Evolutionary conservation across 805 yeast species (phyloP), one percentile per base, ranked within the genome.

Genomic region (Wickerhamiella alocasiicola): DNA sequence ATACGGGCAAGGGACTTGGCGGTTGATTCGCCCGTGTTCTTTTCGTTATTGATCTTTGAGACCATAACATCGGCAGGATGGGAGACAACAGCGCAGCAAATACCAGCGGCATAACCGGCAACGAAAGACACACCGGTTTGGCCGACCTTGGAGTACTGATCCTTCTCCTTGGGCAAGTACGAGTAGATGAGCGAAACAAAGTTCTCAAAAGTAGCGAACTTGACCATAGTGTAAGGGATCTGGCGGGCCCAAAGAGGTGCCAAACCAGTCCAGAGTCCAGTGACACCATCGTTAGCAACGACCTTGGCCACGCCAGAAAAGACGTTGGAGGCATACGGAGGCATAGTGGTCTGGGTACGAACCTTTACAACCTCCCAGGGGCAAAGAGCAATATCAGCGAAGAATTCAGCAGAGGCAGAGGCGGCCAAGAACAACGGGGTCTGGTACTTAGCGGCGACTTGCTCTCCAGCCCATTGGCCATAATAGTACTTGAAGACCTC

Each of bases 1-100:
- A 81, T 81, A 54, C 81, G 68, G 38, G 60, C 52, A 32, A 77
- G 67, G 3, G 84, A 83, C 23, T 62, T 60, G 13, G 72, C 72
- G 50, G 70, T 65, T 2, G 76, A 56, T 59, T 81, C 87, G 27
- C 63, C 63, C 28, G 71, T 66, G 52, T 59, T 61, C 48, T 68
- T 73, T 48, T 71, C 79, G 46, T 74, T 67, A 54, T 78, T 81
- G 47, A 83, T 71, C 64, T 81, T 78, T 18, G 87, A 78, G n/a
- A 82, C 93, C 85, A 82, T 73, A 16, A 81, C 91, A 61, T 82
- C 94, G 3, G 94, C 94, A 12, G 94, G 94, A 54, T 83, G 94
- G 12, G 93, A 81, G 4, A 81, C 83, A 35, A 77, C 62, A 2
- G 94, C 94, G 67, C 93, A 81, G 59, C 81, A 70, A 36, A 83